These are phyloP conservation scores for Lactarius trivialis DNA, from an alignment of 768 basidiomycete species.

Conservation along the genomic window DNA sequence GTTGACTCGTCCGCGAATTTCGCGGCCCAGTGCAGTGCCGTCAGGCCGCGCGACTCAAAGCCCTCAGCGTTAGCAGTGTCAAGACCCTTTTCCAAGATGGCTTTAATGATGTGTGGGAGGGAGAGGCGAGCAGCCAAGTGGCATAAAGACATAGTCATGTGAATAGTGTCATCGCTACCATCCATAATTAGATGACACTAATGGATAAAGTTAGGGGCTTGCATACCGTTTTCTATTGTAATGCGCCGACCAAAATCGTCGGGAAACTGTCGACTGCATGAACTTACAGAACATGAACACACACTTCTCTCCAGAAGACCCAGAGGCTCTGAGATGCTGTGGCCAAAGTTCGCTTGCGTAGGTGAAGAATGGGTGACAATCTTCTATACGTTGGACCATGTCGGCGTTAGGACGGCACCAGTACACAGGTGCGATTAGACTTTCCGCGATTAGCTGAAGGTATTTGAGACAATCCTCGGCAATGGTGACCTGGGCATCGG, in stretches of 20 bases:
- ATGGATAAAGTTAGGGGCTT: neutral
- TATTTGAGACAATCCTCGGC: conserved; percentile 2
- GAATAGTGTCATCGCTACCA: neutral
- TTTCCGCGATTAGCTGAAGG: neutral
- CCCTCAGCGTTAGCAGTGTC: neutral
- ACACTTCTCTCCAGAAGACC: neutral
- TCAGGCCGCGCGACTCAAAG: neutral
- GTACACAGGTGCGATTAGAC: no score
- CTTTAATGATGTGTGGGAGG: neutral
- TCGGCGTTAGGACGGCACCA: no score
- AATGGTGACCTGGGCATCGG: neutral
- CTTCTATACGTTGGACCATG: neutral
- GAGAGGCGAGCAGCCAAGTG: conserved; percentile 5
- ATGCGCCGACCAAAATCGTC: neutral
- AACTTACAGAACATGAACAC: neutral
- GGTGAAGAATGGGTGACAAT: neutral
- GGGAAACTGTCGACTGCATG: neutral
- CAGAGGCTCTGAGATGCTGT: conserved; percentile 1
- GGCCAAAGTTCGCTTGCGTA: conserved; percentile 7
- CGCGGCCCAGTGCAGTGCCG: conserved; percentile 5
- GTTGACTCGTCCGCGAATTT: conserved; percentile 1
- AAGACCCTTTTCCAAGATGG: neutral
- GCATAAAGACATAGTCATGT: neutral
- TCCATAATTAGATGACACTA: neutral
- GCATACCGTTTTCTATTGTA: conserved; percentile 1